Base-by-base conservation (phyloP, 192 early-diverging fungal genomes). In the Umbelopsis sp. region DNA sequence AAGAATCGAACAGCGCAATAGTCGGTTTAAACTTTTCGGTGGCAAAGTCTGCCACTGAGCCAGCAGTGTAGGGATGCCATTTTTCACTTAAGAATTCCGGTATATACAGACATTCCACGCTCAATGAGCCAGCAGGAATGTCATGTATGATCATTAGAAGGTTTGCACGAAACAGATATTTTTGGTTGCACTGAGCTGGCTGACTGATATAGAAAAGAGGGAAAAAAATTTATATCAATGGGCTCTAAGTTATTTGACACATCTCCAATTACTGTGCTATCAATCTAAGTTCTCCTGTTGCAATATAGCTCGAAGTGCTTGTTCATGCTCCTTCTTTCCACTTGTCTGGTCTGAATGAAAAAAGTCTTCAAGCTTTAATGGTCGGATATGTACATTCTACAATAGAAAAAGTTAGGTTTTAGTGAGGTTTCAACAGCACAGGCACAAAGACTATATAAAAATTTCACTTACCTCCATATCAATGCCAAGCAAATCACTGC, bases 311-410 rank as follows among this genome's bases (percentile, higher is more conserved):
- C 55, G 55, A 61, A 61, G 55, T 48, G 46, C 45, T 16, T 49
- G 25, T 64, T 68, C 47, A 50, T 22, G 16, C 11, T 48, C 41
- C 18, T 67, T 50, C 41, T 69, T 74, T 25, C 68, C 55, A 48
- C 69, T 69, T 10, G 71, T 66, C 33, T 51, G 37, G 21, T 77
- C 71, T 22, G 49, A 55, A 18, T 66, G 46, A 30, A 73, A 77
- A 35, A 77, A 77, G 41, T 77, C 76, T 47, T 46, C 49, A 11
- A 77, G 22, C 53, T 30, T 49, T 13, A 77, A 49, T 20, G 75
- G 71, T 12, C 75, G 65, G 35, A 71, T 77, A 7, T 72, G 55
- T 33, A 72, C 68, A 27, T 77, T 77, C 75, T 77, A 35, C 44
- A 45, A n/a, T 21, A 25, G n/a, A n/a, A 37, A 16, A 22, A 10